phyloP scores from a whole-genome alignment of 148 eudicot species.

The Fagopyrum tataricum region DNA sequence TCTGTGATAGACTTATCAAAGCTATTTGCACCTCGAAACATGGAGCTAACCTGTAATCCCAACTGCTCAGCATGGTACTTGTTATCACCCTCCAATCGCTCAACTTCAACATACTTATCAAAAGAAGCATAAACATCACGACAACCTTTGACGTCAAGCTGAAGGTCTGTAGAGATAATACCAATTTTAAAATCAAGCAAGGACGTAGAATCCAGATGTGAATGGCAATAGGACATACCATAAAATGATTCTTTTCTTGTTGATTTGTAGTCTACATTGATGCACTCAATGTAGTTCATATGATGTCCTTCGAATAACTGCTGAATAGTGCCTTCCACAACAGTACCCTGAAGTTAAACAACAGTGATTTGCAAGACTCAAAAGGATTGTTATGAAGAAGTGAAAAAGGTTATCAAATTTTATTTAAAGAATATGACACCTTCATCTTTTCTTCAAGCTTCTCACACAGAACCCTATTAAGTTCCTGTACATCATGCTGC shows the following conservation, averaged over 20 bases:
- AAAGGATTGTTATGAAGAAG: background rate
- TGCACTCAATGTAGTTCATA: conserved; percentile 95
- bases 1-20: background rate
- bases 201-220: background rate
- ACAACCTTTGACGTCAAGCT: conserved; percentile 97
- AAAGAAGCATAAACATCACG: conserved; percentile 51
- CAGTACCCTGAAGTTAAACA: conserved; percentile 54
- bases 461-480: conserved; percentile 88
- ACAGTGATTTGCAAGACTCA: conserved; percentile 17
- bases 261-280: conserved; percentile 58
- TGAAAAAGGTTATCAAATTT: conserved; percentile 9
- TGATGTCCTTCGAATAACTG: conserved; percentile 93
- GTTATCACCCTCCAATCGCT: conserved; percentile 40
- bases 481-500: conserved; percentile 99
- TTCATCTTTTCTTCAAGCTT: conserved; percentile 98
- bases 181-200: conserved; percentile 7
- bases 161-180: conserved; percentile 54
- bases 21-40: conserved; percentile 6
- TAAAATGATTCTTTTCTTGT: conserved; percentile 47
- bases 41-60: conserved; percentile 66
- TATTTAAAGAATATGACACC: conserved; percentile 26
- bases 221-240: conserved; percentile 24
- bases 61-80: conserved; percentile 46
- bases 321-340: conserved; percentile 95
- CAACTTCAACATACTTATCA: conserved; percentile 55